Conservation (phyloP, 1,284 basidiomycete species). For the Apiotrichum sp. region DNA sequence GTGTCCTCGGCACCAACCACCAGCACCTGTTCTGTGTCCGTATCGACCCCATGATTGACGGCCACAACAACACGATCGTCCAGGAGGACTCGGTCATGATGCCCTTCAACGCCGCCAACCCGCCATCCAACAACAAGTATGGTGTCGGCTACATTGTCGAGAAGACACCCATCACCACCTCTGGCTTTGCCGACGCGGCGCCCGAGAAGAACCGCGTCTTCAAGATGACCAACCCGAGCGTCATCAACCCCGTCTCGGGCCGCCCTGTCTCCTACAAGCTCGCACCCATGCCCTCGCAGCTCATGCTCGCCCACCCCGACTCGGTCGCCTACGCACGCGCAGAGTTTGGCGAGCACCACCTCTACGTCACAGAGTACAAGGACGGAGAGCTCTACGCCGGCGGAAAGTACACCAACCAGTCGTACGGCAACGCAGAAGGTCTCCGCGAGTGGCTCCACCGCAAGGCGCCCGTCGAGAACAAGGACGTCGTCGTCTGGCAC, state of each 20-base stretch:
- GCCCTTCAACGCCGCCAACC: slow-evolving; percentile 31
- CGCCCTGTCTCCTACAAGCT: slow-evolving; percentile 48
- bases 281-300: slow-evolving; percentile 40
- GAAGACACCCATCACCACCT: slow-evolving; percentile 35
- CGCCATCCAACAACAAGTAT: slow-evolving; percentile 35
- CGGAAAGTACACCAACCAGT: slow-evolving; percentile 45
- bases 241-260: slow-evolving; percentile 8
- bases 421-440: slow-evolving; percentile 33
- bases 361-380: slow-evolving; percentile 44
- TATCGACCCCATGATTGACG: slow-evolving; percentile 39
- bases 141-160: slow-evolving; percentile 42
- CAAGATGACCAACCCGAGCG: slow-evolving; percentile 45
- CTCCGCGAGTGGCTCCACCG: slow-evolving; percentile 41
- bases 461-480: slow-evolving; percentile 52
- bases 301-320: slow-evolving; percentile 45
- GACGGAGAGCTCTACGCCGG: slow-evolving; percentile 45
- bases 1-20: slow-evolving; percentile 46
- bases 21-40: slow-evolving; percentile 49
- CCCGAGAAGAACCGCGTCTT: slow-evolving; percentile 39
- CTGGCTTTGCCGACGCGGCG: slow-evolving; percentile 40
- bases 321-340: slow-evolving; percentile 41
- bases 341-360: slow-evolving; percentile 45
- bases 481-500: slow-evolving; percentile 70
- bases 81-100: slow-evolving; percentile 44
- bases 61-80: slow-evolving; percentile 45